Percentiles rank a stretch among this genome's conserved stretches.
Evolutionary conservation across 345 rosid species (phyloP).

Genomic region (Streptanthus diversifolius): DNA sequence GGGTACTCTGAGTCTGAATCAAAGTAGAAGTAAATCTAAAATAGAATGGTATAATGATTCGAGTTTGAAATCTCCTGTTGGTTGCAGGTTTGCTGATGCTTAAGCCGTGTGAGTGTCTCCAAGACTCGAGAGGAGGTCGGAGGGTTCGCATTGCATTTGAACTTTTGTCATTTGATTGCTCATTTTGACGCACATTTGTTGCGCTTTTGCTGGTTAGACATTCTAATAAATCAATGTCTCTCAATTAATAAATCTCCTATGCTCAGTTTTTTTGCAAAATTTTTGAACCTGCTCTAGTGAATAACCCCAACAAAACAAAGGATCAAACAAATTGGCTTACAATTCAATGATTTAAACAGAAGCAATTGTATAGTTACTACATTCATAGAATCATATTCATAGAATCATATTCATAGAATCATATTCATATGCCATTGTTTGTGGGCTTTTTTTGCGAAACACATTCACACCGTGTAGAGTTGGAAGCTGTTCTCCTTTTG

Average conservation of each 20-base stretch:
- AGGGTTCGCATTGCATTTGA: constrained; percentile 11
- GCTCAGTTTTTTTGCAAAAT: not conserved
- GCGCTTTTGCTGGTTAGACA: constrained; percentile 19
- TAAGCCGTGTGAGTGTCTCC: constrained; percentile 2
- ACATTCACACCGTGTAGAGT: constrained; percentile 25
- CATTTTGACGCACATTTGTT: constrained; percentile 4
- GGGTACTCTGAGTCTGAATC: constrained; percentile 49
- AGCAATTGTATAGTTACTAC: not conserved
- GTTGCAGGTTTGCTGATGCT: constrained; percentile 34
- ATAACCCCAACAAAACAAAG: not conserved
- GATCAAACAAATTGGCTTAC: not conserved
- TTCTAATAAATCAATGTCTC: constrained; percentile 11
- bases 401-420: not conserved
- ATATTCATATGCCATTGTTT: not conserved
- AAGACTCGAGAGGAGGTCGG: not conserved
- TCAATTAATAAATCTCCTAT: not conserved
- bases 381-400: not conserved
- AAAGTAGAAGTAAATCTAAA: not conserved
- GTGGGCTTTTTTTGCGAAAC: not conserved
- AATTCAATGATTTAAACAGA: not conserved
- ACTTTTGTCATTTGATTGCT: constrained; percentile 29
- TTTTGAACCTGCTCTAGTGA: not conserved
- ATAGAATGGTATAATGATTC: not conserved
- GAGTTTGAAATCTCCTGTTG: not conserved
- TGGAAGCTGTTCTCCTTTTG: not conserved